A percentile compares a stretch with the other conserved stretches of the same genome.
Evolutionary conservation across 176 grass and related monocot species (phyloP).

Genomic region (Zea luxurians): DNA sequence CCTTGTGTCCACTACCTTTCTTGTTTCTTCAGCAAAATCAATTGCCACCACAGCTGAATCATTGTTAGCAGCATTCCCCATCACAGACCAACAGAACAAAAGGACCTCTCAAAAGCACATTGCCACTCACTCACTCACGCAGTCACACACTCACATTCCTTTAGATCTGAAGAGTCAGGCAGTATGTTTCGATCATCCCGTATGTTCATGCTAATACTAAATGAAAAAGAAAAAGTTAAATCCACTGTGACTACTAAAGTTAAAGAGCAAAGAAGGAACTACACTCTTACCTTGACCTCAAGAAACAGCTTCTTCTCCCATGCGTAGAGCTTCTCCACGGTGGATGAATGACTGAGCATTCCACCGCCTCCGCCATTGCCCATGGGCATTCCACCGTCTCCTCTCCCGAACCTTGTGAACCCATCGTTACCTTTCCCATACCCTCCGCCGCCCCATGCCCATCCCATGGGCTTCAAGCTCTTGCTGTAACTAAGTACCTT

Average conservation of each 20-base stretch:
- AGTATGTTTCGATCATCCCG: constrained; percentile 32
- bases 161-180: constrained; percentile 50
- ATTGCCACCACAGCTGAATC: constrained; percentile 32
- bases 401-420: constrained; percentile 50
- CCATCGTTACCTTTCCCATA: constrained; percentile 42
- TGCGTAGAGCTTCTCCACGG: constrained; percentile 92
- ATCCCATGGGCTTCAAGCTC: constrained; percentile 71
- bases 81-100: constrained; percentile 35
- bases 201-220: constrained; percentile 9
- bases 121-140: constrained; percentile 18
- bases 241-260: constrained; percentile 3
- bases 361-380: constrained; percentile 47
- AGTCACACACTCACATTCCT: constrained; percentile 12
- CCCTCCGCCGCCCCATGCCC: constrained; percentile 52
- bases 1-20: constrained; percentile 42
- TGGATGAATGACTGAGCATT: constrained; percentile 73
- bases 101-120: constrained; percentile 49
- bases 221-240: constrained; percentile 30
- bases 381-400: constrained; percentile 36
- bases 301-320: constrained; percentile 99
- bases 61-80: constrained; percentile 41
- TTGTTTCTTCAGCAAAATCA: constrained; percentile 38
- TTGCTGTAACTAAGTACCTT: constrained; percentile 79
- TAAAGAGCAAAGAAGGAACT: constrained; percentile 18
- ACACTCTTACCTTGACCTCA: constrained; percentile 78